Base-by-base conservation (phyloP, 2,329 filamentous ascomycete species). In the Ceratocystis cubensis region DNA sequence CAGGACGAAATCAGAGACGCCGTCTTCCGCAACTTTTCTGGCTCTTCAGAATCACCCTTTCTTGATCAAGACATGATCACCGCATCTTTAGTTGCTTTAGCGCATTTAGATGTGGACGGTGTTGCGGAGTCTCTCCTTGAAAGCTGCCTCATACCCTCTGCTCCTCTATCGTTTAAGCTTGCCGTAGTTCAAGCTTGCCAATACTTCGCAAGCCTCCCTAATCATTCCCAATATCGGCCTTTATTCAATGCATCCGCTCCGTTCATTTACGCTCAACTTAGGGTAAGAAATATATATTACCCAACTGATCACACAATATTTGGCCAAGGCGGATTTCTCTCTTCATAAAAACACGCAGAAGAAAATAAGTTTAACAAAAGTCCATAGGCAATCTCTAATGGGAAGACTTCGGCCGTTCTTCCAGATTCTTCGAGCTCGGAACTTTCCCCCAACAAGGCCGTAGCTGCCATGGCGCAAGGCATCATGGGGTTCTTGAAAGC, bases 1-100 rank as follows among this genome's bases (percentile, higher is more conserved):
- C 85, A 88, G 71, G 84, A 87, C 71, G 86, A 88, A 73, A 80
- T 88, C 61, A 79, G 81, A 61, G 85, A 87, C 71, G 83, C 84
- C 61, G 81, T 88, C 3, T 88, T 88, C 71, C 80, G 82, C 66
- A 80, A 80, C 44, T 76, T 80, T 59, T 74, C 78, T 2, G 74
- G 78, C 1, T 76, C 76, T 10, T 72, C 76, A 48, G 81, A 85
- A 30, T 74, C 76, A n/a, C 73, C 76, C 28, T 74, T 78, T 37
- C 84, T 87, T 70, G 84, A 87, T 67, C 82, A 84, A 72, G 81
- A 86, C 67, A 78, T 87, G 71, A 84, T 87, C 75, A 87, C 85
- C 17, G 84, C 84, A 46, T 81, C 85, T 2, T 86, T 88, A 72
- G 84, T 88, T 66, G 85, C 83, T 72, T 75, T 88, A 50, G 78